phyloP scores from a whole-genome alignment of 2,329 filamentous ascomycete genomes.

The Calonectria pseudoturangicola region DNA sequence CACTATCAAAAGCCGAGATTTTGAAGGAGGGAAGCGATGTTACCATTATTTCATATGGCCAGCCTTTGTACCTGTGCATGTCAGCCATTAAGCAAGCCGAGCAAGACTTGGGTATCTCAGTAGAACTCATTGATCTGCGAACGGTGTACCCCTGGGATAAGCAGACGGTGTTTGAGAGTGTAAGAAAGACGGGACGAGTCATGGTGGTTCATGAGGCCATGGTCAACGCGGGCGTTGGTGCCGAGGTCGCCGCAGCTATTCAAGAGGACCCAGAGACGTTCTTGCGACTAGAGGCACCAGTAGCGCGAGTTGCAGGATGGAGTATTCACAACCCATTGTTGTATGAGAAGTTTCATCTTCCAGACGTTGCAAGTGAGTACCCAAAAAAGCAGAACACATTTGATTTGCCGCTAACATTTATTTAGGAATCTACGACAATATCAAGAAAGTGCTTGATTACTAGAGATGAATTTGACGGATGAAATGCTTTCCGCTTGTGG shows the following conservation, averaged over 20 bases:
- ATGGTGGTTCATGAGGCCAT: constrained; percentile 95
- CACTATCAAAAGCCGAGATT: constrained; percentile 89
- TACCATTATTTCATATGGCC: constrained; percentile 91
- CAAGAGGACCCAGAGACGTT: constrained; percentile 88
- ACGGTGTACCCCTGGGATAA: constrained; percentile 96
- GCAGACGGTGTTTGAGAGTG: constrained; percentile 85
- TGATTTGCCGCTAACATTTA: constrained; percentile 34
- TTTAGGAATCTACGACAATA: constrained; percentile 81
- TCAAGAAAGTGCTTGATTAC: constrained; percentile 80
- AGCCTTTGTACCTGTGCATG: constrained; percentile 89
- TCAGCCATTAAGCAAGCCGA: constrained; percentile 84
- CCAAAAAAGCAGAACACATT: neutral
- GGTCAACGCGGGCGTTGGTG: constrained; percentile 91
- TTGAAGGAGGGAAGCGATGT: constrained; percentile 87
- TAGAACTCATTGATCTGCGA: constrained; percentile 91
- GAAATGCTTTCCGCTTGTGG: neutral
- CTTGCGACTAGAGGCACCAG: constrained; percentile 87
- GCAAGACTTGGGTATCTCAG: constrained; percentile 83
- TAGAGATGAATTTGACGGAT: constrained; percentile 59
- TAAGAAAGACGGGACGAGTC: constrained; percentile 89
- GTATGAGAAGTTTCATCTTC: constrained; percentile 88
- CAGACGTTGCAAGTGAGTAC: constrained; percentile 89
- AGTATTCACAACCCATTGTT: constrained; percentile 87
- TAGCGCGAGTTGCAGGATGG: constrained; percentile 91
- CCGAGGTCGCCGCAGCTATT: constrained; percentile 91